Evolutionary conservation across 306 rosid genomes (phyloP).

Genomic region (Vigna angularis): DNA sequence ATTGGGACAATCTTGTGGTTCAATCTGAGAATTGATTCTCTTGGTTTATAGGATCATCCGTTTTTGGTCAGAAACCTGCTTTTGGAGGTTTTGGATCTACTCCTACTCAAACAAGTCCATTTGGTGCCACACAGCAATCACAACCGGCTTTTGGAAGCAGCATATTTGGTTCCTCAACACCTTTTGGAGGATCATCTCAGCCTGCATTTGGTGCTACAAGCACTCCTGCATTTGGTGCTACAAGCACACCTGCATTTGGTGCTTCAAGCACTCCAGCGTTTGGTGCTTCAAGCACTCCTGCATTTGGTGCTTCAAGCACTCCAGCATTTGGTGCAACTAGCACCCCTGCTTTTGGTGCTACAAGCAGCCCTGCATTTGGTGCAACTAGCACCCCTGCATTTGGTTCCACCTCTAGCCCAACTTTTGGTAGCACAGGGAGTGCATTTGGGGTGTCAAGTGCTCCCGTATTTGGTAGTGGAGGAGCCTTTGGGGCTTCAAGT

Average conservation of each 20-base stretch:
- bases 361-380: slow-evolving; percentile 15
- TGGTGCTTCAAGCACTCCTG: slow-evolving; percentile 50
- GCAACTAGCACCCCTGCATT: slow-evolving; percentile 55
- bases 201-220: slow-evolving; percentile 60
- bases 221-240: slow-evolving; percentile 65
- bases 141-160: slow-evolving; percentile 92
- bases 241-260: slow-evolving; percentile 60
- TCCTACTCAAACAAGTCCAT: slow-evolving; percentile 77
- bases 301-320: slow-evolving; percentile 58
- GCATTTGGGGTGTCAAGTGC: slow-evolving; percentile 70
- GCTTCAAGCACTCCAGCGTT: slow-evolving; percentile 52
- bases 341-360: slow-evolving; percentile 70
- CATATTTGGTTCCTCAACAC: slow-evolving; percentile 81
- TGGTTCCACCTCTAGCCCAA: slow-evolving; percentile 71
- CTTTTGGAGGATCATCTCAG: slow-evolving; percentile 76
- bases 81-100: slow-evolving; percentile 87
- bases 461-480: slow-evolving; percentile 73
- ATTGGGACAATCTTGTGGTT: slow-evolving; percentile 26
- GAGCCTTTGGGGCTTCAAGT: slow-evolving; percentile 79
- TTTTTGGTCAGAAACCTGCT: slow-evolving; percentile 86
- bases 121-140: slow-evolving; percentile 77
- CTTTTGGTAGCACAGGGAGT: slow-evolving; percentile 70
- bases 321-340: slow-evolving; percentile 64
- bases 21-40: slow-evolving; percentile 36
- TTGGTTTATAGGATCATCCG: slow-evolving; percentile 64